Base-by-base conservation (phyloP, 164 flowering plant genomes). In the Tetrastigma voinierianum region DNA sequence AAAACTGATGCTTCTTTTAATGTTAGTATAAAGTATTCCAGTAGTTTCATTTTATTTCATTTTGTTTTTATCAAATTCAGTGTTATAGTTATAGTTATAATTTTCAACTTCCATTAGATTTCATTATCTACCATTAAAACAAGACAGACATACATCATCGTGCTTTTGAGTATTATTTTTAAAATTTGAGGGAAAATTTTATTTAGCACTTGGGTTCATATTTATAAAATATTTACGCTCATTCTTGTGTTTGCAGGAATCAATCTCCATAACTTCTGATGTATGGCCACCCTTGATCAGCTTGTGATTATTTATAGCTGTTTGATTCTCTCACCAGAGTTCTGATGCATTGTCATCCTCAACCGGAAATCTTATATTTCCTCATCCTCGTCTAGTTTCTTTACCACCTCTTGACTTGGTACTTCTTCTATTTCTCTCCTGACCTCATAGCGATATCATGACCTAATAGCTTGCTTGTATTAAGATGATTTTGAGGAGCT, bases 201-300 rank as follows among this genome's bases (percentile, higher is more conserved):
- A 4, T 32, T 32, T 4, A 4, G 40, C 0, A 32, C 40, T 32
- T 32, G 3, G 6, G 6, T 51, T 52, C 32, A n/a, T 12, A 43
- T 53, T 17, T 4, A 16, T 4, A 14, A 32, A 32, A 10, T 65
- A n/a, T 12, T 4, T 18, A 17, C 16, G 40, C 15, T 16, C 15
- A 13, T 51, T 46, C 25, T 54, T 1, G 8, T 67, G 46, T 66
- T n/a, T 66, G 60, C 71, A 72, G 76, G 76, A 72, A 57, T 57
- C 44, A 53, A 44, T 64, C 63, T 46, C 32, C 32, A 11, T 21
- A 51, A 18, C 21, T 46, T 48, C 61, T n/a, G 10, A 18, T 19
- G 25, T 47, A 47, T 24, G 21, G 43, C 9, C 40, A 66, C 15
- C 66, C 48, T 67, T 57, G 47, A 62, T 62, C 62, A 44, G 67